Conservation (phyloP, 306 rosid genomes). For the Cicer pinnatifidum region DNA sequence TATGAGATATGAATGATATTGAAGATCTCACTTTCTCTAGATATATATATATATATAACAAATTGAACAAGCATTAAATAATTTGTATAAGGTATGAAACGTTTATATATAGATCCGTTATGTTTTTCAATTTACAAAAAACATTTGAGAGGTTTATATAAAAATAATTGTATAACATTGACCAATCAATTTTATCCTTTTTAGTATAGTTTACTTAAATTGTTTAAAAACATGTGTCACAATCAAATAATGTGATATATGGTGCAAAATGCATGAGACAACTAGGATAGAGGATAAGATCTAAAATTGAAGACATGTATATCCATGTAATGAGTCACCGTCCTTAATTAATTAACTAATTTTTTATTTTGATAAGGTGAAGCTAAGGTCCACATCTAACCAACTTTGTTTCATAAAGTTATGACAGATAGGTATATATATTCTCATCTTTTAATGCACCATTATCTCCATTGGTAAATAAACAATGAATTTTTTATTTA, state of each 20-base stretch:
- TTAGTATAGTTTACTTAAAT: slow-evolving; percentile 6
- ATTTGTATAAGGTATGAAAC: no score
- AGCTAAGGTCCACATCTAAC: slow-evolving; percentile 59
- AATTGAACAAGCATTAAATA: no score
- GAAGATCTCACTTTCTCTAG: no score
- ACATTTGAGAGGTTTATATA: not conserved
- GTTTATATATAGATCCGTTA: not conserved
- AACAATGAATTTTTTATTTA: no score
- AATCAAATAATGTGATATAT: slow-evolving; percentile 50
- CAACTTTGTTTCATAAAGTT: slow-evolving; percentile 70
- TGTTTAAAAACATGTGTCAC: slow-evolving; percentile 45
- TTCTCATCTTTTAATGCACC: slow-evolving; percentile 49
- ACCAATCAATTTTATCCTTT: slow-evolving; percentile 37
- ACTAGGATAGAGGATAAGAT: slow-evolving; percentile 71
- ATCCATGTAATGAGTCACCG: slow-evolving; percentile 61
- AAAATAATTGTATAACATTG: slow-evolving; percentile 37
- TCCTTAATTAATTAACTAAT: slow-evolving; percentile 10
- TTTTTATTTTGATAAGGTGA: slow-evolving; percentile 37
- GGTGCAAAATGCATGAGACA: slow-evolving; percentile 57
- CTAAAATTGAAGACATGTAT: slow-evolving; percentile 68
- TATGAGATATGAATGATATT: no score
- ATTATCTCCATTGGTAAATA: not conserved
- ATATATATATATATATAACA: no score
- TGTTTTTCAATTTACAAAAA: not conserved
- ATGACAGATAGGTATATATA: slow-evolving; percentile 58